Evolutionary conservation across 2,329 filamentous ascomycete species (phyloP), one percentile per base, ranked within the genome.

Genomic region (Monosporascus sp.): DNA sequence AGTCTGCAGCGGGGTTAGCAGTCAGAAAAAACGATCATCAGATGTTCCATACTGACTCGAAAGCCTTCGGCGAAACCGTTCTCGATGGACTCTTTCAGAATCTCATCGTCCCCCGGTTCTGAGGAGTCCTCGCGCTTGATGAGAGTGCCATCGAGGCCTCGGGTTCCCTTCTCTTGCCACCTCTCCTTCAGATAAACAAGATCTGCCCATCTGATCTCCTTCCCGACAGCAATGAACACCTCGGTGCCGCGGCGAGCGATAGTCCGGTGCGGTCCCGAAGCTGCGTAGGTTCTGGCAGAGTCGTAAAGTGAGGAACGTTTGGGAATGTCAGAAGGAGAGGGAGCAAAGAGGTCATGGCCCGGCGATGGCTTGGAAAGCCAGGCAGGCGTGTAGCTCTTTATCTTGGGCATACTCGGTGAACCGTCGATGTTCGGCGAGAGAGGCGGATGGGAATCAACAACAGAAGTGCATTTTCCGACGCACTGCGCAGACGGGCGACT

Each of bases 161-260:
- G 55, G 36, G 67, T 68, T 41, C 65, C 65, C 51, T 72, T 73
- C 27, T 76, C 66, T 52, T 76, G 73, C 72, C 74, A 80, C 50
- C 69, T 66, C 56, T 85, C 88, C 74, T 95, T 96, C 65, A 97
- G 71, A 55, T 86, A 83, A 50, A 85, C 83, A 52, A 99, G 74
- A 71, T 96, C 90, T 9, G 89, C 87, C 91, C 94, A 99, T 69
- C 92, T 82, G 56, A 99, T 88, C 71, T 97, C 90, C 63, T 88
- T 92, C 48, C 92, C 92, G 41, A 88, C 86, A 20, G 91, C 92
- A 14, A 91, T 85, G 67, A 97, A 97, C 9, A 97, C 76, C 65
- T 99, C 92, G 1, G 89, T 91, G 17, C 89, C 91, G 55, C 93
- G 81, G 49, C 83, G 84, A 9, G 91, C 92, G 63, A 97, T 86